phyloP scores from a whole-genome alignment of 1,284 basidiomycete genomes.

The Sporisorium iseilematis-ciliati region DNA sequence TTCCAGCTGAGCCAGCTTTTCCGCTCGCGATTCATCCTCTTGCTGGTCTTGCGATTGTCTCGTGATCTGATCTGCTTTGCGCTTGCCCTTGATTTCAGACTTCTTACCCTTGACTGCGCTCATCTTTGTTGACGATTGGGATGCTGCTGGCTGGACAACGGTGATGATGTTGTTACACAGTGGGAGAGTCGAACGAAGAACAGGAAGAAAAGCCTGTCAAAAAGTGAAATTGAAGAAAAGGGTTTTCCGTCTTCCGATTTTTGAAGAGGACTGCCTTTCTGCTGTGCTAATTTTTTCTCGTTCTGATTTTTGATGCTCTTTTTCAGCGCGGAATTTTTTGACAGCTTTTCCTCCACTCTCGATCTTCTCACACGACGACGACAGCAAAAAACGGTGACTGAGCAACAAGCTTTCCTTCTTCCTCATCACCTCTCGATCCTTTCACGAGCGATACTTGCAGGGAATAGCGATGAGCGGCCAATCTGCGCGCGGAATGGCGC shows the following conservation, averaged over 20 bases:
- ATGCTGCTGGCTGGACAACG: not conserved
- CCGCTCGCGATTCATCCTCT: constrained; percentile 12
- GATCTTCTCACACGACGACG: not conserved
- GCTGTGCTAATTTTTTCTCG: constrained; percentile 6
- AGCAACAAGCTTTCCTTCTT: not conserved
- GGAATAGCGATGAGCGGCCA: constrained; percentile 12
- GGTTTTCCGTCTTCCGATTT: constrained; percentile 41
- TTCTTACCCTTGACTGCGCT: constrained; percentile 3
- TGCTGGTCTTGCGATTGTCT: constrained; percentile 1
- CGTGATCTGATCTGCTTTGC: constrained; percentile 1
- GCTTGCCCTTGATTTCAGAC: constrained; percentile 12
- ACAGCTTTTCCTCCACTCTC: constrained; percentile 16
- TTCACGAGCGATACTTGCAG: not conserved
- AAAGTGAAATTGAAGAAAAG: constrained; percentile 15
- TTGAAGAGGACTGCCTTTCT: not conserved
- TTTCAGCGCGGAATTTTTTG: constrained; percentile 10
- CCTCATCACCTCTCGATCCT: not conserved
- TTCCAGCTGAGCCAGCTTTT: constrained; percentile 42
- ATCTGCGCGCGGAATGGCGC: constrained; percentile 12
- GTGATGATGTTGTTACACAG: not conserved
- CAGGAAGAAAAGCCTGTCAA: constrained; percentile 18
- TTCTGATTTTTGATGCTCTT: not conserved
- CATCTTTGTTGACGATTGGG: constrained; percentile 6
- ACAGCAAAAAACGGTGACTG: constrained; percentile 7
- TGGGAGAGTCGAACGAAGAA: not conserved